phyloP scores from a whole-genome alignment of 495 filamentous ascomycete genomes.

The Aspergillus kassunensis region DNA sequence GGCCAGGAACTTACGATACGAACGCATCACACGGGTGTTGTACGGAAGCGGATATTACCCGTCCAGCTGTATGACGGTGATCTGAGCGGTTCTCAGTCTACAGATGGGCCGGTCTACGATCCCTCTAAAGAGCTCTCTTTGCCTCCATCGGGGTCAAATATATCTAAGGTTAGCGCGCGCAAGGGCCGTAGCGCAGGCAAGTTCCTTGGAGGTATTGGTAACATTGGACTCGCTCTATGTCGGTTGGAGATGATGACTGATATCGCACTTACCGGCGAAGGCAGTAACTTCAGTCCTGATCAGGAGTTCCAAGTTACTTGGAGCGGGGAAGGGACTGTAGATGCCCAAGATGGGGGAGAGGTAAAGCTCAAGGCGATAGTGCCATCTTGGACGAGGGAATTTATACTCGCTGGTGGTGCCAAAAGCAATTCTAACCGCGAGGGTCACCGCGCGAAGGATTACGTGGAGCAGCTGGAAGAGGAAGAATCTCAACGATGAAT shows the following conservation, averaged over 20 bases:
- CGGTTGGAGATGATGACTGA: constrained; percentile 87
- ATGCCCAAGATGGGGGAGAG: constrained; percentile 25
- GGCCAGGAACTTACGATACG: constrained; percentile 95
- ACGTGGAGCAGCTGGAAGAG: constrained; percentile 40
- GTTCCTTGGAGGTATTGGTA: constrained; percentile 70
- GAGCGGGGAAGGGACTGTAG: constrained; percentile 38
- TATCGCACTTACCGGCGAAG: constrained; percentile 60
- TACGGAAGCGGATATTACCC: constrained; percentile 85
- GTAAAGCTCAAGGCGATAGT: constrained; percentile 82
- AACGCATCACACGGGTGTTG: constrained; percentile 88
- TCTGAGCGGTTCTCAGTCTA: constrained; percentile 26
- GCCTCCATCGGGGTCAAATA: constrained; percentile 37
- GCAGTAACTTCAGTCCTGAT: constrained; percentile 46
- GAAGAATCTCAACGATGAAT: constrained; percentile 32
- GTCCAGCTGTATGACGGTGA: constrained; percentile 62
- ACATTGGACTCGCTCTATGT: constrained; percentile 84
- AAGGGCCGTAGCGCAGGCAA: constrained; percentile 71
- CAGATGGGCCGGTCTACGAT: constrained; percentile 50
- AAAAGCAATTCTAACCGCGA: constrained; percentile 23
- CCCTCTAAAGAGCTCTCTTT: constrained; percentile 27
- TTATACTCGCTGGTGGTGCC: constrained; percentile 30
- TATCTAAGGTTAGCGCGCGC: constrained; percentile 42
- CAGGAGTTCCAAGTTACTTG: constrained; percentile 54
- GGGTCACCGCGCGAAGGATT: constrained; percentile 32
- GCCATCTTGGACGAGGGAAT: constrained; percentile 65